Percentiles rank a stretch among this genome's conserved stretches.
Conservation (phyloP, 306 rosid genomes). For the Medicago arabica region DNA sequence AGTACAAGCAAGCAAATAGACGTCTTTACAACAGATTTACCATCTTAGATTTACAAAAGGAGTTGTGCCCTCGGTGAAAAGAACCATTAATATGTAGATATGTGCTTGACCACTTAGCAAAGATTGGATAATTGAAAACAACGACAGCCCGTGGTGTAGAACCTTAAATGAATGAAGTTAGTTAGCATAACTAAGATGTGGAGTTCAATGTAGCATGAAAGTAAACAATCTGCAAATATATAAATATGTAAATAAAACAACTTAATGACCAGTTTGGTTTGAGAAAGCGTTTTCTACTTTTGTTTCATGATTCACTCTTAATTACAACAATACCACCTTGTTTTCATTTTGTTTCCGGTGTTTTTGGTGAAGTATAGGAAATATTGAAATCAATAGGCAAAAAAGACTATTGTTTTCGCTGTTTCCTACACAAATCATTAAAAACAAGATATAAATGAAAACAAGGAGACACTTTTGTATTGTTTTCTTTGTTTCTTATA, state of each 20-base stretch:
- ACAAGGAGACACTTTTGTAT: not conserved
- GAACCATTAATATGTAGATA: slow-evolving; percentile 88
- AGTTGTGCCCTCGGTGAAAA: slow-evolving; percentile 87
- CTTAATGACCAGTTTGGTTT: slow-evolving; percentile 2
- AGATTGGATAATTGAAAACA: slow-evolving; percentile 75
- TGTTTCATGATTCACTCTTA: not conserved
- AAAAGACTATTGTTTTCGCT: not conserved
- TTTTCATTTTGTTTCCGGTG: not conserved
- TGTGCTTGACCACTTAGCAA: slow-evolving; percentile 82
- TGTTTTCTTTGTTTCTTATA: not conserved
- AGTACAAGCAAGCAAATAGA: slow-evolving; percentile 27
- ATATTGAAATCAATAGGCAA: not conserved
- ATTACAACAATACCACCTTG: not conserved
- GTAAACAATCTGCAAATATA: slow-evolving; percentile 2
- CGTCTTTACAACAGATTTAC: slow-evolving; percentile 49
- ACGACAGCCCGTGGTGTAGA: slow-evolving; percentile 82
- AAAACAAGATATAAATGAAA: not conserved
- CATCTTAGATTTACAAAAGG: slow-evolving; percentile 94
- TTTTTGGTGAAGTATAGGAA: not conserved
- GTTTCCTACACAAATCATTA: not conserved
- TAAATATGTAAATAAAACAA: not conserved
- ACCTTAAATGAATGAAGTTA: slow-evolving; percentile 57
- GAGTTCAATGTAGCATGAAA: slow-evolving; percentile 33
- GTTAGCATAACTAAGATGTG: slow-evolving; percentile 28
- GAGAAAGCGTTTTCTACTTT: not conserved